phyloP scores from a whole-genome alignment of 2,329 filamentous ascomycete genomes.

The Nigrospora osmanthi region DNA sequence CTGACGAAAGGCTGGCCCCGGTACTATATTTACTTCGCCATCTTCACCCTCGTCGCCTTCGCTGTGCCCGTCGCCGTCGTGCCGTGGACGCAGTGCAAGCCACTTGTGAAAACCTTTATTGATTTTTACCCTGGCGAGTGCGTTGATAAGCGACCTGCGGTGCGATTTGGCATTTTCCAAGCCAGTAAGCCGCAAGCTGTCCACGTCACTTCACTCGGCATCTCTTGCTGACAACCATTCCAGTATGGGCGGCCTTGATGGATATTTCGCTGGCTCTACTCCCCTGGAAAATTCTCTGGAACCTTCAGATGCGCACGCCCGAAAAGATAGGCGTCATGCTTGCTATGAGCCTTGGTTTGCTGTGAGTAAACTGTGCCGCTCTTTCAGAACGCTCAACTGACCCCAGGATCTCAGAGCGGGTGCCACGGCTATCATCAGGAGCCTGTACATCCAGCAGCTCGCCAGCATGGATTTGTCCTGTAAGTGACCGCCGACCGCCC shows the following conservation, averaged over 20 bases:
- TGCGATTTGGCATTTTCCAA: slow-evolving; percentile 3
- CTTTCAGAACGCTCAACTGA: too few species aligned
- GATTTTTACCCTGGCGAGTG: slow-evolving; percentile 9
- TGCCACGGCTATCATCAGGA: too few species aligned
- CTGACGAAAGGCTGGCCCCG: too few species aligned
- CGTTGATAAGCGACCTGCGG: slow-evolving; percentile 1
- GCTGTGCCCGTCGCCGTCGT: too few species aligned
- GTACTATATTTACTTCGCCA: too few species aligned
- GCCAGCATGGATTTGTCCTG: too few species aligned
- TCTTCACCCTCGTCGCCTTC: too few species aligned
- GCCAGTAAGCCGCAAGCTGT: too few species aligned
- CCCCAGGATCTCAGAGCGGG: too few species aligned
- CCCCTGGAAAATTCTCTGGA: slow-evolving; percentile 21
- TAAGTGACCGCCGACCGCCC: too few species aligned
- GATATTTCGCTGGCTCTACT: slow-evolving; percentile 19
- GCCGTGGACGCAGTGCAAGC: background rate
- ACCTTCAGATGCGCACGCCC: slow-evolving; percentile 17
- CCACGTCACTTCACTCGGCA: too few species aligned
- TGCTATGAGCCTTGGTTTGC: slow-evolving; percentile 20
- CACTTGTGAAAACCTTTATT: slow-evolving; percentile 9
- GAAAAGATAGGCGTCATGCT: slow-evolving; percentile 20
- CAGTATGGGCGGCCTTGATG: slow-evolving; percentile 15
- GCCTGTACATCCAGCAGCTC: too few species aligned
- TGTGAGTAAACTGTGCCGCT: slow-evolving; percentile 9
- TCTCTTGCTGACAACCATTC: background rate